Evolutionary conservation across 2,329 filamentous ascomycete species (phyloP).

Genomic region (Mariannaea elegans): DNA sequence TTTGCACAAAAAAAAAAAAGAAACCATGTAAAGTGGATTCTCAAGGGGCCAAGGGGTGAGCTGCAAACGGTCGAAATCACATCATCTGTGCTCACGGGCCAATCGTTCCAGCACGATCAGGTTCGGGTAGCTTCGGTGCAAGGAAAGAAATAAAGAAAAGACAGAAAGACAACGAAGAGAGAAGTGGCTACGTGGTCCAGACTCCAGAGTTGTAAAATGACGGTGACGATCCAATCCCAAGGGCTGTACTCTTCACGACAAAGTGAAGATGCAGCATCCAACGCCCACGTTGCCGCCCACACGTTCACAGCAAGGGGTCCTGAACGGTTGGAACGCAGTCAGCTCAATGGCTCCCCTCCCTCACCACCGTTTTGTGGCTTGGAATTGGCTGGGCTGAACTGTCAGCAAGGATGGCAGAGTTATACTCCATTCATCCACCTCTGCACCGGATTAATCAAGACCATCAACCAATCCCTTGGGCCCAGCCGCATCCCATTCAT

Average conservation of each 20-base stretch:
- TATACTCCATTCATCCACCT: constrained; percentile 18
- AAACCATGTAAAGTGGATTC: background rate
- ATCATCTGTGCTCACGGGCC: constrained; percentile 39
- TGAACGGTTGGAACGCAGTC: background rate
- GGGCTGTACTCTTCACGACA: no score
- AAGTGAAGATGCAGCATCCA: no score
- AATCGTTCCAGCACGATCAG: constrained; percentile 40
- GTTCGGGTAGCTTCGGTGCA: constrained; percentile 21
- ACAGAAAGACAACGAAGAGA: no score
- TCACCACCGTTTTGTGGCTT: constrained; percentile 12
- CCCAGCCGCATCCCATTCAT: background rate
- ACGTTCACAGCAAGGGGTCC: background rate
- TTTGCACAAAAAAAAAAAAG: background rate
- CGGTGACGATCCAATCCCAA: no score
- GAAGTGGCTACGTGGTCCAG: no score
- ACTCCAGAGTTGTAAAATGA: no score
- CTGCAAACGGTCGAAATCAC: constrained; percentile 24
- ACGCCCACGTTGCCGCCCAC: no score
- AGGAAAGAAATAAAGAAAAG: background rate
- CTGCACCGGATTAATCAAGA: constrained; percentile 1
- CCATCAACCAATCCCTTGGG: constrained; percentile 7
- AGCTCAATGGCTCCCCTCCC: background rate
- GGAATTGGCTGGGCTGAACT: constrained; percentile 4
- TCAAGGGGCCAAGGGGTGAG: background rate
- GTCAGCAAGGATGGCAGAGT: constrained; percentile 1